Evolutionary conservation across 2,329 filamentous ascomycete species (phyloP).

Genomic region (Exophiala bonariae): DNA sequence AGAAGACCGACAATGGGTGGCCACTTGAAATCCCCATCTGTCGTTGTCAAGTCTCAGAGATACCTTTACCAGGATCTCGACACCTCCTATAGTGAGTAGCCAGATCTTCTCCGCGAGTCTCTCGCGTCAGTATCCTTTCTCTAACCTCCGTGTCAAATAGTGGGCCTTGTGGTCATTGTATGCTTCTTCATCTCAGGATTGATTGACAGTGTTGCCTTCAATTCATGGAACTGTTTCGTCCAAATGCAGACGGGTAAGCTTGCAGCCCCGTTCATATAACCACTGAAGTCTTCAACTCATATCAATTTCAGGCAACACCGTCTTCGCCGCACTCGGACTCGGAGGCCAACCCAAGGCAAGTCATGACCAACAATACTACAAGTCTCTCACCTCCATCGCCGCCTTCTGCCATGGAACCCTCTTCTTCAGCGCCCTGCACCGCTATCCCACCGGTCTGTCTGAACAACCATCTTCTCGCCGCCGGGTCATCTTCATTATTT

Average conservation of each 20-base stretch:
- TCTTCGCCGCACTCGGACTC: conserved; percentile 45
- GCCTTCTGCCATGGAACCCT: conserved; percentile 41
- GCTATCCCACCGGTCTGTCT: conserved; percentile 33
- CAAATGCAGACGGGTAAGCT: conserved; percentile 48
- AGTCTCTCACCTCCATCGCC: conserved; percentile 41
- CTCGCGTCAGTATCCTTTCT: no score
- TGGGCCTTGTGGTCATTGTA: conserved; percentile 30
- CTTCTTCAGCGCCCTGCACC: conserved; percentile 39
- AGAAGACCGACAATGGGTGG: no score
- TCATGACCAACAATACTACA: conserved; percentile 42
- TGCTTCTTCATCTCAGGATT: conserved; percentile 45
- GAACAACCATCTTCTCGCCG: conserved; percentile 34
- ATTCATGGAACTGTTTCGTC: conserved; percentile 48
- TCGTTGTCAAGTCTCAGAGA: conserved; percentile 1
- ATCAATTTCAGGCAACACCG: conserved; percentile 39
- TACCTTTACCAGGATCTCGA: conserved; percentile 25
- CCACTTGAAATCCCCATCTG: no score
- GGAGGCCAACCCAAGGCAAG: conserved; percentile 39
- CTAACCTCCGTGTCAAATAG: no score
- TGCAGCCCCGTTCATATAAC: not conserved
- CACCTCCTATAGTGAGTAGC: conserved; percentile 9
- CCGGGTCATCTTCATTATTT: conserved; percentile 39
- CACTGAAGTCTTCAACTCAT: not conserved
- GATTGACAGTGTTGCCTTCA: conserved; percentile 47
- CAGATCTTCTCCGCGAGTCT: not conserved